A percentile compares a stretch with the other conserved stretches of the same genome.
Conservation (phyloP, 2,329 filamentous ascomycete species). For the Fusarium marasasianum region DNA sequence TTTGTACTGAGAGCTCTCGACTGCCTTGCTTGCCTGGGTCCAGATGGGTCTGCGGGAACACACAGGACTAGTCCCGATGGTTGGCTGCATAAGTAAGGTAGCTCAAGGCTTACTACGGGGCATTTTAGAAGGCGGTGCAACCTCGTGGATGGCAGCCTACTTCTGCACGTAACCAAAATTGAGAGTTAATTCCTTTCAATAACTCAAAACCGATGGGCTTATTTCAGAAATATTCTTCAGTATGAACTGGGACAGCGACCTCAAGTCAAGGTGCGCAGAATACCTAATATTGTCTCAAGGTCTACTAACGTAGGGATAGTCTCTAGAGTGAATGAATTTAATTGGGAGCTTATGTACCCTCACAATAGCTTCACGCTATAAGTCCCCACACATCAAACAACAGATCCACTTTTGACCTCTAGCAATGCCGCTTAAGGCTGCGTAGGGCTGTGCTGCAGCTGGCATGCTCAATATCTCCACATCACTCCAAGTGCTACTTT, state of each 20-base stretch:
- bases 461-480: not conserved
- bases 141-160: not conserved
- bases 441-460: constrained; percentile 9
- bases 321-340: no score
- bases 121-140: constrained; percentile 10
- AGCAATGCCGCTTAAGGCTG: constrained; percentile 1
- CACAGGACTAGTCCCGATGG: not conserved
- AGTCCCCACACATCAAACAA: not conserved
- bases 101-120: constrained; percentile 16
- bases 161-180: not conserved
- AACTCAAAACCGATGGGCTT: not conserved
- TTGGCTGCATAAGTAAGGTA: not conserved
- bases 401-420: not conserved
- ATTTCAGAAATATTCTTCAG: not conserved
- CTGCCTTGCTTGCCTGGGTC: not conserved
- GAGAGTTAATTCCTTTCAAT: no score
- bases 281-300: not conserved
- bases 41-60: not conserved
- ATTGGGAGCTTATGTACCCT: not conserved
- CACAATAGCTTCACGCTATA: not conserved
- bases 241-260: not conserved
- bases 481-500: not conserved
- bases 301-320: not conserved
- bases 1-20: not conserved
- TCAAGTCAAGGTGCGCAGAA: not conserved